A percentile compares a stretch with the other conserved stretches of the same genome.
phyloP scores from a whole-genome alignment of 2,329 filamentous ascomycete species.

The Venturia carpophila region DNA sequence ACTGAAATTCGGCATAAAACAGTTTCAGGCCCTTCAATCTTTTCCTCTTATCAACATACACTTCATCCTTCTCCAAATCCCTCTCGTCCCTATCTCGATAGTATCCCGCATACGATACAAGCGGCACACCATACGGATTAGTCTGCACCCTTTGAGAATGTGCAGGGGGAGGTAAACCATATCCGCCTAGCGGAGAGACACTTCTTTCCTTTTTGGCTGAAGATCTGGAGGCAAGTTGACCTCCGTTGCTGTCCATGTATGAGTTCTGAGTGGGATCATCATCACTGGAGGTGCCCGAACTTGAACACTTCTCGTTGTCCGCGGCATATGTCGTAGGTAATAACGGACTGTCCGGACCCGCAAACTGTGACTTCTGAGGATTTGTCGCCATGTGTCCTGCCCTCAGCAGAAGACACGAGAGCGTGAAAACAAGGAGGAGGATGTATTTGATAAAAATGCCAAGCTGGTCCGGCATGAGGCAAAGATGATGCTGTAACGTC shows the following conservation, averaged over 20 bases:
- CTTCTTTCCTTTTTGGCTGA: slow-evolving; percentile 30
- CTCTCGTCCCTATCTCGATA: slow-evolving; percentile 27
- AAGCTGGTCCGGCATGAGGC: slow-evolving; percentile 81
- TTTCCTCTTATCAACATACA: slow-evolving; percentile 27
- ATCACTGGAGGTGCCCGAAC: slow-evolving; percentile 17
- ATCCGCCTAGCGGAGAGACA: slow-evolving; percentile 31
- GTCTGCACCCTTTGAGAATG: slow-evolving; percentile 14
- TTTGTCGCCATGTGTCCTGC: slow-evolving; percentile 27
- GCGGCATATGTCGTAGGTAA: slow-evolving; percentile 26
- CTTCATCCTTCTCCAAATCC: slow-evolving; percentile 28
- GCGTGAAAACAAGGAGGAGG: slow-evolving; percentile 49
- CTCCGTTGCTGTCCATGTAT: slow-evolving; percentile 21
- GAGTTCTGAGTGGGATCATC: slow-evolving; percentile 16
- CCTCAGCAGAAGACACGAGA: slow-evolving; percentile 40
- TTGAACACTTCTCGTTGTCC: slow-evolving; percentile 25
- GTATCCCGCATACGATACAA: slow-evolving; percentile 38
- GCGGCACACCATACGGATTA: slow-evolving; percentile 26
- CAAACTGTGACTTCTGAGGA: slow-evolving; percentile 19
- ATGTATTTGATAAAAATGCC: slow-evolving; percentile 75
- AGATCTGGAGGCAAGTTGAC: slow-evolving; percentile 25
- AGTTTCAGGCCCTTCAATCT: slow-evolving; percentile 35
- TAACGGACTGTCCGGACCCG: slow-evolving; percentile 22
- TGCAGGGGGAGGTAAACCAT: slow-evolving; percentile 24
- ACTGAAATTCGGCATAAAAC: slow-evolving; percentile 53
- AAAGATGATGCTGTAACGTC: slow-evolving; percentile 83